phyloP scores from a whole-genome alignment of 345 rosid species.

The Citrus maxima region DNA sequence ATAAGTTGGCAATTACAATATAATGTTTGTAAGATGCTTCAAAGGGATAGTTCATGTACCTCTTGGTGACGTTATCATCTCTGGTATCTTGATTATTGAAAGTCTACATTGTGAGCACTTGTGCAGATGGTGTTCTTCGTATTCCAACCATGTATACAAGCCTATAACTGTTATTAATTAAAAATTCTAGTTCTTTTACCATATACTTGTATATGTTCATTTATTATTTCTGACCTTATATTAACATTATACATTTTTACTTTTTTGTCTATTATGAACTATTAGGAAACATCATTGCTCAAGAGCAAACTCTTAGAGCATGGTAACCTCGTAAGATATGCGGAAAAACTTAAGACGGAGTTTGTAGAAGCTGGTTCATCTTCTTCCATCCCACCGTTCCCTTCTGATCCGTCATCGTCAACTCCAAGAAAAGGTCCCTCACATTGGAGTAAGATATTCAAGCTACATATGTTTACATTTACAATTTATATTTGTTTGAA shows the following conservation, averaged over 20 bases:
- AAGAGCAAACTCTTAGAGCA: conserved; percentile 59
- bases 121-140: not conserved
- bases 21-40: not conserved
- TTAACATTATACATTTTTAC: conserved; percentile 1
- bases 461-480: not conserved
- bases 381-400: conserved; percentile 44
- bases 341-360: conserved; percentile 60
- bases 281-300: conserved; percentile 68
- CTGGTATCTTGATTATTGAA: not conserved
- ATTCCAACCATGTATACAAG: not conserved
- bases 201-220: not conserved
- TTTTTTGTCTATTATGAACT: conserved; percentile 10
- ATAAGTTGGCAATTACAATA: not conserved
- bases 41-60: not conserved
- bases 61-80: not conserved
- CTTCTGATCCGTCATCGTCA: conserved; percentile 49
- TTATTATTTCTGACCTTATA: not conserved
- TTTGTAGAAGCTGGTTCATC: conserved; percentile 53
- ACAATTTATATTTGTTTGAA: not conserved
- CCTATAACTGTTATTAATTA: not conserved
- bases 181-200: not conserved
- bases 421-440: conserved; percentile 46
- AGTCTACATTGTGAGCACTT: not conserved
- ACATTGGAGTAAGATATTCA: conserved; percentile 47
- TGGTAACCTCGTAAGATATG: conserved; percentile 58